phyloP scores from a whole-genome alignment of 331 rosid genomes.

The Malus hybrid region DNA sequence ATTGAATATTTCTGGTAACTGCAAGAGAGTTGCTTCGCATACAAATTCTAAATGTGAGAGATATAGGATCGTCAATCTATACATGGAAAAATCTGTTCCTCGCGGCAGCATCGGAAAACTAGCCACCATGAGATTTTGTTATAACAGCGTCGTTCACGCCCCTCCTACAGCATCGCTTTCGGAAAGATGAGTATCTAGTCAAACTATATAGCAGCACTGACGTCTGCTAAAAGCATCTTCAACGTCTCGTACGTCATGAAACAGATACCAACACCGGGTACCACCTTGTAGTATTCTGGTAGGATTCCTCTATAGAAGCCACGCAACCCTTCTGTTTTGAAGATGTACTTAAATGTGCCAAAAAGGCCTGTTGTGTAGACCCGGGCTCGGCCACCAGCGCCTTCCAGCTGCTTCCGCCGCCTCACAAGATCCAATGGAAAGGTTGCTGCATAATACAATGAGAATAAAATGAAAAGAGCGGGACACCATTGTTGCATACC shows the following conservation, averaged over 20 bases:
- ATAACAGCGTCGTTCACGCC: constrained; percentile 18
- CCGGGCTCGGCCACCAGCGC: constrained; percentile 88
- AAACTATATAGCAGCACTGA: constrained; percentile 26
- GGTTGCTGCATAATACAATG: constrained; percentile 63
- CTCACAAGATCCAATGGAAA: constrained; percentile 98
- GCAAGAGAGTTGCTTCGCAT: constrained; percentile 8
- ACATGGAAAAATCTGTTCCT: constrained; percentile 44
- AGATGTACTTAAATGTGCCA: constrained; percentile 69
- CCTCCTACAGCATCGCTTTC: not conserved
- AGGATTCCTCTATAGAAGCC: constrained; percentile 91
- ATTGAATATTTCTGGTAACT: not conserved
- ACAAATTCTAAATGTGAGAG: not conserved
- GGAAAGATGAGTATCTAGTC: not conserved
- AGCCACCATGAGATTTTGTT: constrained; percentile 34
- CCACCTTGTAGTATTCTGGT: constrained; percentile 97
- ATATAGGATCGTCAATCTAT: constrained; percentile 22
- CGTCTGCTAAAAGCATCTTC: constrained; percentile 63
- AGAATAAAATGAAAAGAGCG: constrained; percentile 24
- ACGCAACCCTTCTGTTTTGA: constrained; percentile 66
- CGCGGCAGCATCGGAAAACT: constrained; percentile 33
- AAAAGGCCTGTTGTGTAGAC: constrained; percentile 72
- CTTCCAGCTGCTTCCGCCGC: constrained; percentile 93
- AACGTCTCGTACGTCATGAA: constrained; percentile 94
- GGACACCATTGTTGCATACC: constrained; percentile 1
- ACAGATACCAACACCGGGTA: constrained; percentile 95